Conservation (phyloP, 2,329 filamentous ascomycete genomes). For the Monilinia aucupariae region DNA sequence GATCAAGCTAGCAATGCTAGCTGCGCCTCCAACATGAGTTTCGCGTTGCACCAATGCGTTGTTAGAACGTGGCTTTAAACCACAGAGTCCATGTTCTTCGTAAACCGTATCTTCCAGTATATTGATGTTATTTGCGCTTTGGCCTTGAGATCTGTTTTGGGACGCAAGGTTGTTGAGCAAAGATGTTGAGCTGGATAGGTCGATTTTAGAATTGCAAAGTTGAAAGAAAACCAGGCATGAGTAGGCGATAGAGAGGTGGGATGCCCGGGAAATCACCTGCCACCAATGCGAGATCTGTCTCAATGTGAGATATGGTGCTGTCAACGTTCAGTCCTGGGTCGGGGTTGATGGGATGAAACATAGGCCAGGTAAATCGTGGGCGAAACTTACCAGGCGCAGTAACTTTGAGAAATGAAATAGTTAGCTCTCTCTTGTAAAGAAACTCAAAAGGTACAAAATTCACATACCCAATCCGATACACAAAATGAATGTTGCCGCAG, state of each 20-base stretch:
- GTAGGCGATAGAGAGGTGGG: background rate
- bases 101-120: background rate
- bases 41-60: background rate
- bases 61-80: slow-evolving; percentile 2
- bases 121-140: background rate
- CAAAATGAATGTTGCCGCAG: slow-evolving; percentile 16
- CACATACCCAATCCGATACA: slow-evolving; percentile 19
- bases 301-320: slow-evolving; percentile 25
- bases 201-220: background rate
- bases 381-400: slow-evolving; percentile 24
- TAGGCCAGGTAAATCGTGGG: slow-evolving; percentile 16
- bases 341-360: slow-evolving; percentile 15
- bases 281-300: slow-evolving; percentile 23
- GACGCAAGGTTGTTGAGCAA: background rate
- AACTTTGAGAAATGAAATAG: slow-evolving; percentile 15
- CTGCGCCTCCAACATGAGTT: background rate
- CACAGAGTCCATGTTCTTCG: background rate
- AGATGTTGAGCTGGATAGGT: background rate
- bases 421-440: background rate
- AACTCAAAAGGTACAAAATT: background rate
- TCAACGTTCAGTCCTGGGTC: slow-evolving; percentile 22
- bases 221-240: background rate
- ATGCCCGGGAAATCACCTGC: slow-evolving; percentile 18
- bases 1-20: slow-evolving; percentile 3
- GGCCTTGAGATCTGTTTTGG: background rate